Evolutionary conservation across 2,329 filamentous ascomycete species (phyloP).

Genomic region (Emergomyces orientalis): DNA sequence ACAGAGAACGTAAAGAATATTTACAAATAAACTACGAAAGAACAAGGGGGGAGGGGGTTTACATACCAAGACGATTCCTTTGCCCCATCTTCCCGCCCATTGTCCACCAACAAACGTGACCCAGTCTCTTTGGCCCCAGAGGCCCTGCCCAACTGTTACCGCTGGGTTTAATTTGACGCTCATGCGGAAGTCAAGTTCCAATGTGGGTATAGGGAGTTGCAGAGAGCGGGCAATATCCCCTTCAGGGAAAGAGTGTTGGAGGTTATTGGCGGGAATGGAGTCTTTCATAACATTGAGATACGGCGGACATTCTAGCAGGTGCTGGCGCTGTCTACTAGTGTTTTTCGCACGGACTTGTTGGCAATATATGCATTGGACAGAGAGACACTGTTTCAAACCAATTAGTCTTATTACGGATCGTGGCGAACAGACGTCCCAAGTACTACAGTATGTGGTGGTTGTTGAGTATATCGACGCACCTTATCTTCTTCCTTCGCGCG

Average conservation of each 20-base stretch:
- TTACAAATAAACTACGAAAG: background rate
- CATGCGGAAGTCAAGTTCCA: slow-evolving; percentile 46
- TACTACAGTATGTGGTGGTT: background rate
- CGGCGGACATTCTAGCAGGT: slow-evolving; percentile 41
- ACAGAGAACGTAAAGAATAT: slow-evolving; percentile 4
- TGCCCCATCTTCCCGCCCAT: slow-evolving; percentile 46
- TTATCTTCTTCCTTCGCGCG: slow-evolving; percentile 41
- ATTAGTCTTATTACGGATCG: background rate
- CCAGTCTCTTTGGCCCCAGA: slow-evolving; percentile 45
- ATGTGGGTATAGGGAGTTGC: slow-evolving; percentile 38
- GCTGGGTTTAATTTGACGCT: slow-evolving; percentile 45
- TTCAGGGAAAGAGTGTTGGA: slow-evolving; percentile 43
- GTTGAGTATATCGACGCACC: slow-evolving; percentile 19
- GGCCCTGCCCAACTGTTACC: slow-evolving; percentile 37
- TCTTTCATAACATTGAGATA: slow-evolving; percentile 46
- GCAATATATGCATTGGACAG: slow-evolving; percentile 44
- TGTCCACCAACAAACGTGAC: slow-evolving; percentile 43
- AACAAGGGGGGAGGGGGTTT: background rate
- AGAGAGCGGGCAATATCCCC: slow-evolving; percentile 41
- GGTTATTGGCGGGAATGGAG: slow-evolving; percentile 43
- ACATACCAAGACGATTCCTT: slow-evolving; percentile 42
- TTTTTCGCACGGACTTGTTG: slow-evolving; percentile 44
- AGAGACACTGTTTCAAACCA: slow-evolving; percentile 32
- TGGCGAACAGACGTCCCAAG: background rate
- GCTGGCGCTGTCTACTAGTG: slow-evolving; percentile 42